phyloP scores from a whole-genome alignment of 345 rosid species.

The Eucalyptus regnans region DNA sequence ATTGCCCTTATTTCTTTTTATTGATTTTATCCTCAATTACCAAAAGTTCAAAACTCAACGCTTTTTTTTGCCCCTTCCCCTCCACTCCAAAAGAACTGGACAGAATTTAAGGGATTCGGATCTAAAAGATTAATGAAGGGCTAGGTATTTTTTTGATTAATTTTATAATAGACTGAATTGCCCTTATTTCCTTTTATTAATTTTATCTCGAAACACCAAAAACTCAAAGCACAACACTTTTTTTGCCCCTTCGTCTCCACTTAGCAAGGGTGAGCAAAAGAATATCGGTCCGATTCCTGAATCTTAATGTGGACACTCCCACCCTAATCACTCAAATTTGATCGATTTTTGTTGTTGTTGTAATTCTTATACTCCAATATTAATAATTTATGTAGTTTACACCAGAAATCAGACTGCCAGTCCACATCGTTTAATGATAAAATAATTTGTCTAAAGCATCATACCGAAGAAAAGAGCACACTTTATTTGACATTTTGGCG shows the following conservation, averaged over 20 bases:
- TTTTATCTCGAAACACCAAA: neutral
- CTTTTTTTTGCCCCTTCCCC: neutral
- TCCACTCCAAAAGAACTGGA: neutral
- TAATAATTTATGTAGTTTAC: neutral
- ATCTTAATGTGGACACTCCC: fast-evolving
- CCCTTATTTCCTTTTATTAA: neutral
- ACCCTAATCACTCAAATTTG: fast-evolving
- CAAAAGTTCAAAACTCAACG: neutral
- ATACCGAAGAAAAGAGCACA: neutral
- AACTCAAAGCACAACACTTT: neutral
- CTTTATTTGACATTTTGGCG: neutral
- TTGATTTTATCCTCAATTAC: neutral
- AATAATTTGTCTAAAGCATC: neutral
- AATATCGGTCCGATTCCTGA: fast-evolving
- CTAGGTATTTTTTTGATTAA: too few species aligned
- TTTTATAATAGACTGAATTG: neutral
- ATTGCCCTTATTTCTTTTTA: neutral
- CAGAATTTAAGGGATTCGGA: neutral
- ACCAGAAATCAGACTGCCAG: neutral
- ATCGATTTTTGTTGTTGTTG: neutral
- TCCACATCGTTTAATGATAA: neutral
- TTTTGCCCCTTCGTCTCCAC: neutral
- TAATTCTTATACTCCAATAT: neutral
- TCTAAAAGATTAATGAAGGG: neutral
- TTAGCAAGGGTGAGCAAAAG: neutral